phyloP scores from a whole-genome alignment of 1,284 basidiomycete species.

The Fomitopsis betulina region DNA sequence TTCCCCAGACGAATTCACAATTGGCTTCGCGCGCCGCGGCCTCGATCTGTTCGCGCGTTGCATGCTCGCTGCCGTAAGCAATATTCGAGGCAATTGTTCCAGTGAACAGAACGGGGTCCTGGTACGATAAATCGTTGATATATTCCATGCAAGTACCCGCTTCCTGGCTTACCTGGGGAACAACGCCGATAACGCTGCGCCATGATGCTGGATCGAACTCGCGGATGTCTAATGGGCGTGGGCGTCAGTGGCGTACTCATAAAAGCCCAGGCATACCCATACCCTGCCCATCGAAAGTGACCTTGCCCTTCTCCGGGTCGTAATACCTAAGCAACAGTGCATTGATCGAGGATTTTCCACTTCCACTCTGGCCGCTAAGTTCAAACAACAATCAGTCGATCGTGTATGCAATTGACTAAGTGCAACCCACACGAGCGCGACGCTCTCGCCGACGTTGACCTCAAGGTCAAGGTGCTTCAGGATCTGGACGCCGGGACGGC shows the following conservation, averaged over 20 bases:
- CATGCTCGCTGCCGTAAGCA: conserved; percentile 77
- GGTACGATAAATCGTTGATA: conserved; percentile 5
- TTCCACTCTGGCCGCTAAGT: conserved; percentile 79
- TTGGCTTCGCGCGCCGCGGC: conserved; percentile 87
- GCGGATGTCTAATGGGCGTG: conserved; percentile 61
- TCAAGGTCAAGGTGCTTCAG: conserved; percentile 78
- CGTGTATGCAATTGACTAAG: background rate
- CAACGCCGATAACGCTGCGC: conserved; percentile 84
- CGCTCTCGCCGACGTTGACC: conserved; percentile 78
- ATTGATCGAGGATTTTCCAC: conserved; percentile 91
- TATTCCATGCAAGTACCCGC: background rate
- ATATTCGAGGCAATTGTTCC: conserved; percentile 94
- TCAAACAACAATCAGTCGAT: background rate
- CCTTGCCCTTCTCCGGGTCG: conserved; percentile 79
- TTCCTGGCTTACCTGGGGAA: conserved; percentile 56
- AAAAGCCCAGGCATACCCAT: conserved; percentile 9
- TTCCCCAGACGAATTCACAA: conserved; percentile 92
- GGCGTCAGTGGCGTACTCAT: background rate
- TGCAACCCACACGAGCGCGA: conserved; percentile 81
- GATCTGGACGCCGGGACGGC: conserved; percentile 72
- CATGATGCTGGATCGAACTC: conserved; percentile 82
- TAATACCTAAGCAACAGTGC: conserved; percentile 90
- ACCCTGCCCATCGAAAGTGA: conserved; percentile 88
- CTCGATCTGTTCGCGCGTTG: conserved; percentile 81
- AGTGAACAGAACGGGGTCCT: conserved; percentile 77